Conservation (phyloP, 345 rosid genomes). For the Citrus reticulata region DNA sequence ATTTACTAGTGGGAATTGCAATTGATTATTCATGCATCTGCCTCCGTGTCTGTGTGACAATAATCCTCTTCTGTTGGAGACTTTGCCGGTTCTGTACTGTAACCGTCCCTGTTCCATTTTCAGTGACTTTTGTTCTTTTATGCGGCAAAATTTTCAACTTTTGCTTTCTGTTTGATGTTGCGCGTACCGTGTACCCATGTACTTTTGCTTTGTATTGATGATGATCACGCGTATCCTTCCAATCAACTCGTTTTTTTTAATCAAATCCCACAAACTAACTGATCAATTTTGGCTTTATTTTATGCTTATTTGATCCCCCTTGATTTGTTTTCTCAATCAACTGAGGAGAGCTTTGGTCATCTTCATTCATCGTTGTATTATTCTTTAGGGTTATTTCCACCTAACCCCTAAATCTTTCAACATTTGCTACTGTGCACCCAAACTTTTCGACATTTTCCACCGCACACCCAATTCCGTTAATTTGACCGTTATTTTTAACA, state of each 20-base stretch:
- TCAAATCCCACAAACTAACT: background rate
- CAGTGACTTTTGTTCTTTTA: background rate
- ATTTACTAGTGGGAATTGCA: background rate
- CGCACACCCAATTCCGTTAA: too few relatives aligned
- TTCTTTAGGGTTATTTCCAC: background rate
- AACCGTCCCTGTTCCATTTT: background rate
- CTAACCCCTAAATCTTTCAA: too few relatives aligned
- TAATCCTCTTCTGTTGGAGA: background rate
- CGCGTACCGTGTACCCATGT: fast-evolving
- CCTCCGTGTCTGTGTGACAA: background rate
- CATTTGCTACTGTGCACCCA: too few relatives aligned
- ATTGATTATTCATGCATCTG: background rate
- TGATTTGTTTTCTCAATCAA: background rate
- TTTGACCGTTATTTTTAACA: too few relatives aligned
- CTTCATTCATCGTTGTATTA: background rate
- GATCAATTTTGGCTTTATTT: background rate
- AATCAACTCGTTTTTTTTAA: background rate
- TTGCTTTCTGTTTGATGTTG: background rate
- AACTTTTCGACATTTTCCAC: too few relatives aligned
- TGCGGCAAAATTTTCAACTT: background rate
- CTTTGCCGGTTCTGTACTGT: background rate
- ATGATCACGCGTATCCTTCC: background rate
- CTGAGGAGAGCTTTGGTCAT: background rate
- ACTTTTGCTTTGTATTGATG: background rate
- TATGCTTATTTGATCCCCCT: background rate